Evolutionary conservation across 2,329 filamentous ascomycete genomes (phyloP), one percentile per base, ranked within the genome.

Genomic region (Lachnellula cervina): DNA sequence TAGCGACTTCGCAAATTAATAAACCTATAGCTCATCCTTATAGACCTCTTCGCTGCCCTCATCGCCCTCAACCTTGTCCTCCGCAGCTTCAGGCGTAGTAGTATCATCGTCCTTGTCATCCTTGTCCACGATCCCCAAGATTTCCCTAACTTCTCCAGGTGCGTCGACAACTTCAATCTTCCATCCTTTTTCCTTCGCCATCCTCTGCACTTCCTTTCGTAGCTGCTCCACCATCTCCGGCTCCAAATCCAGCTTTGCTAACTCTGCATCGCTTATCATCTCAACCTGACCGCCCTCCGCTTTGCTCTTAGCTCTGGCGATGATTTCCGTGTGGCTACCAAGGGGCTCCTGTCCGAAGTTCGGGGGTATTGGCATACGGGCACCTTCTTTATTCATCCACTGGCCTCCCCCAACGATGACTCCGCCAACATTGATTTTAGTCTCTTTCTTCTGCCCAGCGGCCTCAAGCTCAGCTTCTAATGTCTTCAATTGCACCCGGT

Each of bases 131-230:
- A 89, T 82, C 0, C 87, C 89, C 45, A 87, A 76, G 42, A 93
- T 81, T 67, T 90, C 86, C 59, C 82, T 74, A 21, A 80, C 78
- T 4, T 70, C 68, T 4, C 77, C 74, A 1, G 86, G 81, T 11
- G 83, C 77, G 65, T 94, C 87, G 1, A 94, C 82, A 14, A 94
- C 77, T 70, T 94, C 89, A 57, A 96, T 75, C 65, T 85, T 88
- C 90, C 91, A 96, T 16, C 84, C 83, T 61, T 84, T 81, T 7
- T 86, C 83, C 2, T 84, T 81, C 0, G 89, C 89, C 42, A 88
- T 68, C 64, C 83, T 80, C 68, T 88, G 79, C 56, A 96, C 72
- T 66, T 89, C 77, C 59, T 84, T 79, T 64, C 81, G 81, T 68
- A 96, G 76, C 46, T 84, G 77, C 63, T 92, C 84, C 3, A 96